These are phyloP conservation scores for Globisporangium abappressorium DNA, from an alignment of 352 stramenopile genomes.

Conservation along the genomic window DNA sequence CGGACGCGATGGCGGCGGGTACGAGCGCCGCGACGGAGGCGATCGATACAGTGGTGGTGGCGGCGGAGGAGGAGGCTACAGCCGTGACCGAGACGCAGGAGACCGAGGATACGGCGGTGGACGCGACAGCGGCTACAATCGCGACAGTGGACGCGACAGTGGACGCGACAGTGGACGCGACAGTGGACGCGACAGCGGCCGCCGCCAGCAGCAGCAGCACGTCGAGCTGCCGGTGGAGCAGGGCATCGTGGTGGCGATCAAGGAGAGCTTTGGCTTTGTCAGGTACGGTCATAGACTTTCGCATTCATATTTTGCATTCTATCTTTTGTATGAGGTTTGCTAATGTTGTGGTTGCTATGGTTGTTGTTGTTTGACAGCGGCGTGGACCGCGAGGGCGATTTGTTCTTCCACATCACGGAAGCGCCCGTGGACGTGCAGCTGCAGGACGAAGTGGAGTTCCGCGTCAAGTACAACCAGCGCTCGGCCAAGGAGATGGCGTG, in stretches of 20 bases:
- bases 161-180: conserved; percentile 13
- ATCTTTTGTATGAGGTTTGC: conserved; percentile 16
- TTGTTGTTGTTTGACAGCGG: conserved; percentile 28
- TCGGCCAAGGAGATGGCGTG: conserved; percentile 72
- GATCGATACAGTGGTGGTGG: not conserved
- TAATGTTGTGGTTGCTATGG: conserved; percentile 4
- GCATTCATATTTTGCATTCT: not conserved
- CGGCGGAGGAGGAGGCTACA: not conserved
- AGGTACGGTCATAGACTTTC: conserved; percentile 13
- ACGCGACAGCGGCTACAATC: conserved; percentile 2
- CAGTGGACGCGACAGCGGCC: conserved; percentile 13
- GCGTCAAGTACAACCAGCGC: conserved; percentile 68
- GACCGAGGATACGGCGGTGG: conserved; percentile 4
- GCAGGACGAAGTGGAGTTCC: conserved; percentile 75
- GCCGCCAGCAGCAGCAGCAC: conserved; percentile 18
- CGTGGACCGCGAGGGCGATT: conserved; percentile 60
- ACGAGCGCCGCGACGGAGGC: conserved; percentile 1
- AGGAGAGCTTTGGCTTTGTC: conserved; percentile 58
- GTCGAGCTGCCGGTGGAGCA: conserved; percentile 30
- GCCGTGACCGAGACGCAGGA: not conserved
- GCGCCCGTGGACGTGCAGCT: conserved; percentile 64
- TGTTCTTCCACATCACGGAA: conserved; percentile 85
- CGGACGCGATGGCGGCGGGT: not conserved
- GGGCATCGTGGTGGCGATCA: conserved; percentile 46
- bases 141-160: conserved; percentile 13